These are phyloP conservation scores for Chloropicon primus DNA, from an alignment of 139 green algal species.

Conservation along the genomic window DNA sequence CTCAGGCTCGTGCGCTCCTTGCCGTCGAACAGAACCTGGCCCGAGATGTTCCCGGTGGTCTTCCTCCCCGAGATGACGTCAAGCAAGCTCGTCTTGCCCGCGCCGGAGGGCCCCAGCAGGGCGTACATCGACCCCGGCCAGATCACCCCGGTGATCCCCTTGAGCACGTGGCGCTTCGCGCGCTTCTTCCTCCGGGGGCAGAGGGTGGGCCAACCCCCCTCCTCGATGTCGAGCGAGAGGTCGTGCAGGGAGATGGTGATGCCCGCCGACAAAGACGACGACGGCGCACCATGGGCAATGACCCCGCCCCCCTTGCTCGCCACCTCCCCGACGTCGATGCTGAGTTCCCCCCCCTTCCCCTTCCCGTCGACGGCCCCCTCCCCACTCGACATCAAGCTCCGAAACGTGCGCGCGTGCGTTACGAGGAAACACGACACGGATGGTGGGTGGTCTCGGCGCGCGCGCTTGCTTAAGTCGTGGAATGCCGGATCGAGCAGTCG, in stretches of 20 bases:
- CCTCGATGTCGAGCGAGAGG: not conserved
- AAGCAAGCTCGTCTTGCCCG: not conserved
- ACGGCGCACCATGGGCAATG: not conserved
- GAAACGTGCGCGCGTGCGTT: too few species aligned
- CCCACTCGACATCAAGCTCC: too few species aligned
- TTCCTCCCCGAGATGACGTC: conserved; percentile 47
- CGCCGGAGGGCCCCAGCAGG: not conserved
- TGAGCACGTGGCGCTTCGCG: not conserved
- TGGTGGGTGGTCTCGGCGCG: too few species aligned
- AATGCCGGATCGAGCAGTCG: too few species aligned
- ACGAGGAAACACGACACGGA: too few species aligned
- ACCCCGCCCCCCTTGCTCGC: not conserved
- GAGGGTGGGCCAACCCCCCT: not conserved
- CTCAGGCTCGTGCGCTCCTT: conserved; percentile 41
- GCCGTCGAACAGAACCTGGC: conserved; percentile 48
- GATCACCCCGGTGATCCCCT: not conserved
- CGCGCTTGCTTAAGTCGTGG: too few species aligned
- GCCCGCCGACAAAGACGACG: not conserved
- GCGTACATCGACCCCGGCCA: not conserved
- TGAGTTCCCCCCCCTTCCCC: too few species aligned
- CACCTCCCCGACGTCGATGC: not conserved
- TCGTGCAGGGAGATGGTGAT: not conserved
- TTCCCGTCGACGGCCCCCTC: too few species aligned
- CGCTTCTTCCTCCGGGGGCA: not conserved
- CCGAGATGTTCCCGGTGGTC: conserved; percentile 33